Base-by-base conservation (phyloP, 371 early-diverging fungal genomes). In the Smittium mucronatum region DNA sequence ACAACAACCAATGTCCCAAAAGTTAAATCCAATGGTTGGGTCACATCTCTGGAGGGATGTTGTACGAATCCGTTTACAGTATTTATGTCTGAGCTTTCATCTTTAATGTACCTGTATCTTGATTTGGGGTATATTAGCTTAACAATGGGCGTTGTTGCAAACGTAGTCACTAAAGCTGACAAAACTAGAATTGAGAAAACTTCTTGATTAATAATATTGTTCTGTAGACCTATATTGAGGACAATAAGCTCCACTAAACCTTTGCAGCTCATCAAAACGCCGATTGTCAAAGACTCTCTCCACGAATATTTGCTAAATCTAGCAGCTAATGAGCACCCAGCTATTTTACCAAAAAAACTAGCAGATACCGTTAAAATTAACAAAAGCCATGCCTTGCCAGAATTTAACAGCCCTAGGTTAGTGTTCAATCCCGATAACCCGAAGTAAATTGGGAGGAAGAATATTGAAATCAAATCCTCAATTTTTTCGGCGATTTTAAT, bases 191-290 rank as follows among this genome's bases (percentile, higher is more conserved):
- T 91, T 25, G 88, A 87, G 73, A 94, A 87, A 25, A 94, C 72
- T 81, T 85, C 82, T 34, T 67, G 78, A 30, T 87, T 88, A 69
- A 95, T 88, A 8, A 95, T 89, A 8, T 87, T 87, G 0, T 93
- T 90, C 66, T 89, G 83, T 69, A 88, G 84, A 0, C 95, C 96
- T 68, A 94, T 82, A 76, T 97, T 97, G 32, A 97, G 82, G 15
- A 94, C 94, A 70, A 97, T 93, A 2, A 97, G 80, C 76, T 95
- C 95, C 5, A 97, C 93, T 58, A 97, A 81, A 32, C 93, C 97
- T 82, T 95, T 97, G 74, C 93, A 92, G 79, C 91, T 94, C 97
- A 97, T 97, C 61, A 97, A 80, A 61, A 93, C 78, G 1, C 96
- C 97, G 36, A 95, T 84, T 0, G 94, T 83, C 8, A 89, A 78